phyloP scores from a whole-genome alignment of 1,284 basidiomycete genomes.

The Cryptococcus sp. region DNA sequence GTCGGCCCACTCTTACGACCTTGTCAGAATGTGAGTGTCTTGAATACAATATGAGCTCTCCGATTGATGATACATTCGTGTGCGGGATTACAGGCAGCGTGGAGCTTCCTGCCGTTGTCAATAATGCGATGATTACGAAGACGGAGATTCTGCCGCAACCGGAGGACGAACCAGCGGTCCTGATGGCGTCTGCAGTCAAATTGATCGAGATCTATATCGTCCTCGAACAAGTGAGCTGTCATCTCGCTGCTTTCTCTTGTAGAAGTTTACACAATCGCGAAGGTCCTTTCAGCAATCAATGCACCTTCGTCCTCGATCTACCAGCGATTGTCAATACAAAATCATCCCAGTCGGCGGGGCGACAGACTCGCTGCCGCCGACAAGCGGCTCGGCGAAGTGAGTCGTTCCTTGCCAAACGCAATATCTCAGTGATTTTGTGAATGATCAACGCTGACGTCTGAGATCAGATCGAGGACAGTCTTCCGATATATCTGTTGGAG shows the following conservation, averaged over 20 bases:
- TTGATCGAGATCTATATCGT: slow-evolving; percentile 15
- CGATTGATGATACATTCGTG: neutral
- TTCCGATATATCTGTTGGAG: slow-evolving; percentile 10
- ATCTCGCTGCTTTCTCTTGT: neutral
- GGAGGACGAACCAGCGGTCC: slow-evolving; percentile 10
- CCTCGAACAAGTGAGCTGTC: slow-evolving; percentile 12
- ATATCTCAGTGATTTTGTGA: neutral
- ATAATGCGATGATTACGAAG: slow-evolving; percentile 15
- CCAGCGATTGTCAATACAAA: slow-evolving; percentile 7
- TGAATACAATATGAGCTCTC: too few species aligned
- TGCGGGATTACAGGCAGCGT: slow-evolving; percentile 2
- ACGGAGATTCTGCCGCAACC: slow-evolving; percentile 15
- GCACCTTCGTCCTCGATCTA: slow-evolving; percentile 12
- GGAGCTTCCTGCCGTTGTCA: slow-evolving; percentile 15
- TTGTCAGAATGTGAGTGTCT: slow-evolving; percentile 11
- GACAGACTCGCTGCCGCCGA: slow-evolving; percentile 8
- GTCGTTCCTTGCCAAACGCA: neutral
- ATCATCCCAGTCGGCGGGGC: neutral
- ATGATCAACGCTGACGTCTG: neutral
- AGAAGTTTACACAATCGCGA: neutral
- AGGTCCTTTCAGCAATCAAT: slow-evolving; percentile 16
- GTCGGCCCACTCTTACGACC: slow-evolving; percentile 14
- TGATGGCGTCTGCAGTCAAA: slow-evolving; percentile 13
- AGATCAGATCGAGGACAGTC: slow-evolving; percentile 11
- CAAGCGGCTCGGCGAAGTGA: slow-evolving; percentile 11